Evolutionary conservation across 257 asterid genomes (phyloP), one percentile per base, ranked within the genome.

Genomic region (Anisodus acutangulus): DNA sequence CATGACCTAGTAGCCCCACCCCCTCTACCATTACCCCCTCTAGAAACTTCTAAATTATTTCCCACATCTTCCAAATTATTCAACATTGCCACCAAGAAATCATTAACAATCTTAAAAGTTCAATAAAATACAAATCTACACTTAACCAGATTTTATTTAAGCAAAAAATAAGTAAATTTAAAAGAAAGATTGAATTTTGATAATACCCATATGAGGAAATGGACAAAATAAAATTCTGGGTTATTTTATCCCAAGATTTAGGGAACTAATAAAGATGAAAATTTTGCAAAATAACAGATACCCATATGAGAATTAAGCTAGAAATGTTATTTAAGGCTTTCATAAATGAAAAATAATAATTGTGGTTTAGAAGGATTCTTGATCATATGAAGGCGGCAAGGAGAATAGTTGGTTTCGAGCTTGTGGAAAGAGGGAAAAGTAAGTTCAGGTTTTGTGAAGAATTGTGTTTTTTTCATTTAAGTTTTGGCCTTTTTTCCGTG

Each of bases 1-100:
- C 97, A 92, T 70, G 99, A 95, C 90, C 94, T 92, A 78, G 95
- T 90, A 78, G 91, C 92, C 83, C 96, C 97, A 43, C 91, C 90
- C 45, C 85, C 85, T 15, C 88, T 45, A 71, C 58, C 88, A 58
- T 70, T 79, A 68, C 89, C 91, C 53, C 92, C 90, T 87, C 89
- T 90, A 68, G 91, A 86, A 85, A 87, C 49, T 15, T 85, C 59
- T 16, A 94, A 87, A 84, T 90, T 92, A 85, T 88, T 91, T 81
- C 88, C 90, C 88, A 91, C 93, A 82, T 92, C 96, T 60, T 91
- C 97, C 72, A 87, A 92, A 89, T 90, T 92, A 88, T 91, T 96
- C 92, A 91, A 93, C 98, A 93, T 93, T 83, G 79, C 87, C 89
- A 82, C 88, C 55, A 55, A 84, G 72, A 87, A 45, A 53, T 49